These are phyloP conservation scores for Mycena indigotica DNA, from an alignment of 768 basidiomycete species.

Conservation along the genomic window DNA sequence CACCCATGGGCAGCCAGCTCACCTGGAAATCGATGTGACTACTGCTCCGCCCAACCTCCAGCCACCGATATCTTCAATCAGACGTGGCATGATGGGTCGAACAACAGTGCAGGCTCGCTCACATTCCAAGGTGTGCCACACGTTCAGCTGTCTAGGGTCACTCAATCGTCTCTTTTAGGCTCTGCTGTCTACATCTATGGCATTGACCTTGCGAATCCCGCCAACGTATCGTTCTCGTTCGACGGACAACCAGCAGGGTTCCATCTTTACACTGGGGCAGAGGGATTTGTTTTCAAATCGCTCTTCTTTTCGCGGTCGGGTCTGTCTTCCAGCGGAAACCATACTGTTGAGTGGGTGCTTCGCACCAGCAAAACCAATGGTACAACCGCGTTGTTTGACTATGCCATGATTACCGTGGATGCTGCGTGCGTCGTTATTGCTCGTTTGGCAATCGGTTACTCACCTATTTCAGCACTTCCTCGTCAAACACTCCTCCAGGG, in stretches of 20 bases:
- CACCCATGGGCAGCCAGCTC: constrained; percentile 15
- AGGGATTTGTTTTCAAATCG: constrained; percentile 15
- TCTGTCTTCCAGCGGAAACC: constrained; percentile 1
- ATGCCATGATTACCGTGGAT: constrained; percentile 13
- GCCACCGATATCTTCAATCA: constrained; percentile 8
- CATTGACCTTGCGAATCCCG: constrained; percentile 15
- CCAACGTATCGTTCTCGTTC: constrained; percentile 15
- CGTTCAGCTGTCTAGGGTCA: neutral
- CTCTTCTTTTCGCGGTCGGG: constrained; percentile 8
- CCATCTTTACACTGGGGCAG: constrained; percentile 13
- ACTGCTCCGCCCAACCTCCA: constrained; percentile 20
- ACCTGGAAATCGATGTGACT: constrained; percentile 2
- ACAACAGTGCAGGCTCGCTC: constrained; percentile 7
- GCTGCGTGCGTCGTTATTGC: neutral
- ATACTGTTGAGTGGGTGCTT: constrained; percentile 14
- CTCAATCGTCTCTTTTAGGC: constrained; percentile 1
- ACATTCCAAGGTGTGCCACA: constrained; percentile 16
- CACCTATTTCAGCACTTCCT: neutral
- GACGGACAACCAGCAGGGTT: neutral
- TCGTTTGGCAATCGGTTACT: neutral
- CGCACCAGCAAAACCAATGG: constrained; percentile 11
- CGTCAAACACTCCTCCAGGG: neutral
- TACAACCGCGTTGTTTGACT: constrained; percentile 12
- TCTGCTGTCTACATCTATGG: constrained; percentile 16
- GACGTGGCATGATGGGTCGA: constrained; percentile 20